Evolutionary conservation across 2,329 filamentous ascomycete genomes (phyloP).

Genomic region (Blastomyces parvus): DNA sequence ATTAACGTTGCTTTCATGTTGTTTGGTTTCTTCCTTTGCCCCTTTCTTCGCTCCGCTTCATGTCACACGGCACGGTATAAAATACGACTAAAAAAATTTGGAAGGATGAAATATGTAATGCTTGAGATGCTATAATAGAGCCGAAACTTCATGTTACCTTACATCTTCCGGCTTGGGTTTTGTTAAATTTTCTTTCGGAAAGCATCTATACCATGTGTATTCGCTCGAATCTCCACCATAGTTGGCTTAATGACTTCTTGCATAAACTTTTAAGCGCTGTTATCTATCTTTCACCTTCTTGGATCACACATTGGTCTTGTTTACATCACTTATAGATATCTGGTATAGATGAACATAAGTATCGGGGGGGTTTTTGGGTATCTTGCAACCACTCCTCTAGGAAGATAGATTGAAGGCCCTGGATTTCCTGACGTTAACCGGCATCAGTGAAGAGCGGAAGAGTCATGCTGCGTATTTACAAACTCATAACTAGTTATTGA

Average conservation of each 20-base stretch:
- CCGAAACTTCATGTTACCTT: neutral
- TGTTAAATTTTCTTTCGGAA: neutral
- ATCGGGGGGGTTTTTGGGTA: neutral
- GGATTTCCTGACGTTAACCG: neutral
- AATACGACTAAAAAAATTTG: constrained; percentile 39
- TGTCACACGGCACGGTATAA: neutral
- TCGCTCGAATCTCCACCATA: neutral
- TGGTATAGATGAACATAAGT: neutral
- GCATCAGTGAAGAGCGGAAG: neutral
- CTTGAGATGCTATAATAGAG: neutral
- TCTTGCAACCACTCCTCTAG: too few relatives aligned
- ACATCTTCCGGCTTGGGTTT: neutral
- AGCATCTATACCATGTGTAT: neutral
- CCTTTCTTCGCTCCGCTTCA: neutral
- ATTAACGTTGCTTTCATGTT: neutral
- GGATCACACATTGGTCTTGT: neutral
- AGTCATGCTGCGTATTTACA: neutral
- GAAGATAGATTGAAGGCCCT: neutral
- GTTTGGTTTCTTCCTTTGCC: neutral
- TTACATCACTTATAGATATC: neutral
- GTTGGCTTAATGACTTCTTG: neutral
- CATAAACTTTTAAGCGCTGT: neutral
- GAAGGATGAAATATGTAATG: neutral
- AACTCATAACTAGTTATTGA: neutral
- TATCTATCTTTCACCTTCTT: neutral